Evolutionary conservation across 805 yeast genomes (phyloP), one percentile per base, ranked within the genome.

Genomic region (Pichia sporocuriosa): DNA sequence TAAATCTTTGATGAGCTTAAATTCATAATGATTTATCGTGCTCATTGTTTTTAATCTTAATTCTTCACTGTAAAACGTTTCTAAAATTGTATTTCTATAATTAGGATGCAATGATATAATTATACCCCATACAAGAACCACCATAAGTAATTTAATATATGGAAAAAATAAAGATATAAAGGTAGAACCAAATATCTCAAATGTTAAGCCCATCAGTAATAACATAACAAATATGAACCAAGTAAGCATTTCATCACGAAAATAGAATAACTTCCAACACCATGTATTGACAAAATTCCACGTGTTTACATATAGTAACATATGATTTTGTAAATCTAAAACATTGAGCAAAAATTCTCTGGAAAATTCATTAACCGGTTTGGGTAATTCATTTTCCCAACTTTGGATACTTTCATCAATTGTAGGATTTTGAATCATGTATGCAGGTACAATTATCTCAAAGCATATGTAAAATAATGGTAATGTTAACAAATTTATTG

Each of bases 251-350:
- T 81, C 85, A 56, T 82, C 78, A 43, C 70, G 68, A 58, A 80
- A 86, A 54, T 72, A 80, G 1, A 82, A 75, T 57, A 79, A 78
- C 43, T 73, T 77, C 17, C 66, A 62, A 25, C 83, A 65, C 32
- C 74, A 42, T 50, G 67, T 61, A 17, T 69, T 65, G 4, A 76
- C 38, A 19, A 69, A 68, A 60, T 87, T 90, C 70, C 79, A 86
- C 0, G 68, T 61, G 11, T 65, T 58, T 9, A 82, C 79, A 57
- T 81, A 85, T 12, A 79, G 54, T 24, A 79, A 55, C 85, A 84
- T 80, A 54, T 79, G 81, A 56, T 87, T 87, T 55, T 87, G 96
- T 44, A 86, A 66, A 63, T 87, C 96, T 1, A 94, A 84, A 52
- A 84, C 66, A 56, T 87, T 87, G 43, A 86, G 56, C 17, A 81